Conservation (phyloP, 129 eudicot genomes). For the Escallonia rubra region DNA sequence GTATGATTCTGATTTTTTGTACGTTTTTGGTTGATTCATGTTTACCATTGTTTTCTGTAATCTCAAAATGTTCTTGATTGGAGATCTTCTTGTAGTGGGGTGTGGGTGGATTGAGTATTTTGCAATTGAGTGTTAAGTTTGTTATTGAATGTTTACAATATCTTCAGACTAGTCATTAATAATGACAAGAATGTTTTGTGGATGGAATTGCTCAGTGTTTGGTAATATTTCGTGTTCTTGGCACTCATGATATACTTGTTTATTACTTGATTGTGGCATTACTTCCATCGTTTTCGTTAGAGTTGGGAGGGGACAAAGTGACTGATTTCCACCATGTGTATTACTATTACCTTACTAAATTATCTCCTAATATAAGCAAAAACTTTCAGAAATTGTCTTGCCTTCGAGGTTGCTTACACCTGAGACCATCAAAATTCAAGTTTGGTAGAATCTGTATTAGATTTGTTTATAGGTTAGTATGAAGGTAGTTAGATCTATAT, state of each 20-base stretch:
- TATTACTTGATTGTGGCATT: not conserved
- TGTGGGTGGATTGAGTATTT: not conserved
- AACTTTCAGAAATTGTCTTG: too few species aligned
- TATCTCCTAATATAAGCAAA: too few species aligned
- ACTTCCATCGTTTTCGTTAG: too few species aligned
- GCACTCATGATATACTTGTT: not conserved
- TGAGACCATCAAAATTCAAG: too few species aligned
- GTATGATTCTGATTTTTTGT: conserved; percentile 11
- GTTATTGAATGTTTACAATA: not conserved
- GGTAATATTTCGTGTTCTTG: conserved; percentile 7
- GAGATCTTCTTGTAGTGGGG: not conserved
- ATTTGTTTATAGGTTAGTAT: too few species aligned
- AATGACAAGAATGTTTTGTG: not conserved
- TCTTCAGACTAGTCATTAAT: not conserved
- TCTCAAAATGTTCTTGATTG: not conserved
- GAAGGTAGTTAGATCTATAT: not conserved
- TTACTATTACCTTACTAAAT: too few species aligned
- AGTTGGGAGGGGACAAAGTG: too few species aligned
- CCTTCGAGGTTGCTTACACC: too few species aligned
- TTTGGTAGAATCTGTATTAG: too few species aligned
- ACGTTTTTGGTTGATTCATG: not conserved
- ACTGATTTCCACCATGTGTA: too few species aligned
- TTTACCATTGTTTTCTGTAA: too few species aligned
- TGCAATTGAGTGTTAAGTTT: not conserved
- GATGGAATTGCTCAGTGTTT: not conserved